A percentile compares a stretch with the other conserved stretches of the same genome.
Conservation (phyloP, 805 yeast species). For the Suhomyces sp. region DNA sequence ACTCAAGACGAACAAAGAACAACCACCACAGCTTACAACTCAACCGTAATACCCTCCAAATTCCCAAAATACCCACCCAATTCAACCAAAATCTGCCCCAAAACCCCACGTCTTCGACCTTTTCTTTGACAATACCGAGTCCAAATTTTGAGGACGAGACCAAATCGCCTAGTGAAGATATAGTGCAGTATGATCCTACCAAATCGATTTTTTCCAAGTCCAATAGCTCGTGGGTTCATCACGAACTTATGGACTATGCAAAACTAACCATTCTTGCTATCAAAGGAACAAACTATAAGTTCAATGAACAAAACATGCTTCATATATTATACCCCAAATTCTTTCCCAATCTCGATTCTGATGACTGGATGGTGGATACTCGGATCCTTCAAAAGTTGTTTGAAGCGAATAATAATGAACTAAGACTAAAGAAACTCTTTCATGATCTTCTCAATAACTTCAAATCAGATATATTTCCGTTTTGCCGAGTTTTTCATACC, state of each 20-base stretch:
- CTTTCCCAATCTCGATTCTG: constrained; percentile 41
- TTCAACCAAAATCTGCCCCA: too few species aligned
- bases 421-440: constrained; percentile 21
- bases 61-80: too few species aligned
- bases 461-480: constrained; percentile 20
- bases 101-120: too few species aligned
- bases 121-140: not conserved
- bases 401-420: constrained; percentile 8
- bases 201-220: constrained; percentile 22
- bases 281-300: constrained; percentile 36
- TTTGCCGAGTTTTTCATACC: constrained; percentile 21
- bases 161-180: not conserved
- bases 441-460: constrained; percentile 17
- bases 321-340: constrained; percentile 45
- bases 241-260: constrained; percentile 33
- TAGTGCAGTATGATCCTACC: not conserved
- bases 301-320: constrained; percentile 41
- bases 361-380: constrained; percentile 35
- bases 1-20: not conserved
- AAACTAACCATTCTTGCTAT: constrained; percentile 40
- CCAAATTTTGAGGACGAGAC: not conserved
- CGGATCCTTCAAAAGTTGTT: constrained; percentile 17
- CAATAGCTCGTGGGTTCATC: constrained; percentile 34
- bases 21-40: not conserved
- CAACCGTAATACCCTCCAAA: too few species aligned